These are phyloP conservation scores for Hortiboletus flavorubellus DNA, from an alignment of 768 basidiomycete species.

Conservation along the genomic window DNA sequence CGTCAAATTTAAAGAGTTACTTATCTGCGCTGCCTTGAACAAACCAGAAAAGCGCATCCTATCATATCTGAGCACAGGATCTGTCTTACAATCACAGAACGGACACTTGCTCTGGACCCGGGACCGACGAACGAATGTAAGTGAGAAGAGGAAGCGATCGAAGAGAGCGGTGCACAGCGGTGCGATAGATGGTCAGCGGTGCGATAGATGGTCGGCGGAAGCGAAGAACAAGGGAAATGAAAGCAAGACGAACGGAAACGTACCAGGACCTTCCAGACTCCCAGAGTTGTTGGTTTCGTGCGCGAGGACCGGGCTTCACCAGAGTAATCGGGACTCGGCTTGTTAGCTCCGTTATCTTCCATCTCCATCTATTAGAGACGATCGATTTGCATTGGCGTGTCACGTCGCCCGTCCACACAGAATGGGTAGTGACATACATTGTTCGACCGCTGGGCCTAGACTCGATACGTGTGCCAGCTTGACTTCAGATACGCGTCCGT, in stretches of 20 bases:
- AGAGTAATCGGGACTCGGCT: too few species aligned
- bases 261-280: background rate
- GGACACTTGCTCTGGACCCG: background rate
- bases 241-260: background rate
- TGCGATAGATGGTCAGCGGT: slow-evolving; percentile 1
- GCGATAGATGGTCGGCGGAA: background rate
- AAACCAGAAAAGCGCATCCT: background rate
- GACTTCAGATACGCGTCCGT: too few species aligned
- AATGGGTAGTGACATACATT: too few species aligned
- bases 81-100: background rate
- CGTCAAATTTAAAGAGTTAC: too few species aligned
- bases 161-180: background rate
- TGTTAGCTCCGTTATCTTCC: too few species aligned
- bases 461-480: too few species aligned
- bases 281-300: too few species aligned
- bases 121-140: background rate
- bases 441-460: too few species aligned
- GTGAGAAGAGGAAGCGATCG: background rate
- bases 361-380: too few species aligned
- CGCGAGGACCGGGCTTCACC: too few species aligned
- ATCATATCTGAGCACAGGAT: background rate
- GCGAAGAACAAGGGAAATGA: background rate
- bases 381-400: too few species aligned
- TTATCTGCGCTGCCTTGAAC: background rate
- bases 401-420: too few species aligned